Conservation (phyloP, 164 flowering plant genomes). For the Chimonanthus salicifolius region DNA sequence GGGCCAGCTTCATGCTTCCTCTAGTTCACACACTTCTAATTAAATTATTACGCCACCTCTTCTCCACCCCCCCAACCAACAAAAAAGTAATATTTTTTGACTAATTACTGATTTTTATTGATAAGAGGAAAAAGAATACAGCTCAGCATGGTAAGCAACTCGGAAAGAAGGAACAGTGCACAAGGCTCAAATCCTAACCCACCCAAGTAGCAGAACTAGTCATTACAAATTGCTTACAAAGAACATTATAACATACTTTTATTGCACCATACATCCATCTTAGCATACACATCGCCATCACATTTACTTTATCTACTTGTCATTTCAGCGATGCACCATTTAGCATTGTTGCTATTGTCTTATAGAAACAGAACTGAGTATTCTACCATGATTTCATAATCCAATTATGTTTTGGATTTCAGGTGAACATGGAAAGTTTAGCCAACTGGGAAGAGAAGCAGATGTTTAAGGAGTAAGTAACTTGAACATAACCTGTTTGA, state of each 20-base stretch:
- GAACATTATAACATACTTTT: neutral
- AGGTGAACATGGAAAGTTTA: constrained; percentile 89
- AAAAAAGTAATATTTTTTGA: too few relatives aligned
- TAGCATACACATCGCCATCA: neutral
- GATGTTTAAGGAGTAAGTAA: constrained; percentile 79
- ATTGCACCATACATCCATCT: too few relatives aligned
- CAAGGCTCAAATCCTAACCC: neutral
- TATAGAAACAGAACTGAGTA: constrained; percentile 2
- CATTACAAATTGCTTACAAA: neutral
- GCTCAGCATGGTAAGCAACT: neutral
- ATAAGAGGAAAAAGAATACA: too few relatives aligned
- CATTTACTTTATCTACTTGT: neutral
- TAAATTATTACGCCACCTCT: too few relatives aligned
- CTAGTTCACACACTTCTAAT: too few relatives aligned
- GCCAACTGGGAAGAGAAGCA: constrained; percentile 96
- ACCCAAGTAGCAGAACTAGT: neutral
- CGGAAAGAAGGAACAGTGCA: neutral
- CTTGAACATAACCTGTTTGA: neutral
- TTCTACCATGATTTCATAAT: constrained; percentile 1
- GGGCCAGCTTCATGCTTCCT: too few relatives aligned
- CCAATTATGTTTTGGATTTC: constrained; percentile 11
- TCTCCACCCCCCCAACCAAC: neutral
- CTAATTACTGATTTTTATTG: too few relatives aligned
- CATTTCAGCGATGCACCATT: too few relatives aligned
- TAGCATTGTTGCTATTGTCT: neutral